Evolutionary conservation across 2,329 filamentous ascomycete genomes (phyloP).

Genomic region (Myriosclerotinia duriaeana): DNA sequence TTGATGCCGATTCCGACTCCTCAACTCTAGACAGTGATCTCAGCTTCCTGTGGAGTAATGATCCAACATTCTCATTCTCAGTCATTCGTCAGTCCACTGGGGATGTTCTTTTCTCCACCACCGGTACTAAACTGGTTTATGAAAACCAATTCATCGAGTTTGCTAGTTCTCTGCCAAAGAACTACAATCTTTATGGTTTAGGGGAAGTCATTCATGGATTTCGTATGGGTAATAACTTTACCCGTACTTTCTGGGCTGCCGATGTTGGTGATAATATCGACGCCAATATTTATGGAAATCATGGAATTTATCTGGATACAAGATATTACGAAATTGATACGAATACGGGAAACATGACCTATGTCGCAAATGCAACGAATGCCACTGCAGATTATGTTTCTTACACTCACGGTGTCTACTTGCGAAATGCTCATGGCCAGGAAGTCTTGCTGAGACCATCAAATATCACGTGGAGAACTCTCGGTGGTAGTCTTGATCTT

Average conservation of each 20-base stretch:
- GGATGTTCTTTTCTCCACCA: constrained; percentile 68
- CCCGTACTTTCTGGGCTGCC: constrained; percentile 65
- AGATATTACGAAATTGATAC: constrained; percentile 64
- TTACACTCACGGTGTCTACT: constrained; percentile 73
- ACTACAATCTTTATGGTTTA: constrained; percentile 75
- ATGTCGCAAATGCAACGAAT: constrained; percentile 56
- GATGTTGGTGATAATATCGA: constrained; percentile 66
- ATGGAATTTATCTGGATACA: constrained; percentile 79
- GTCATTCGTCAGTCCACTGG: constrained; percentile 59
- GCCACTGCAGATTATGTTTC: constrained; percentile 58
- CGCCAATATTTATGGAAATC: constrained; percentile 62
- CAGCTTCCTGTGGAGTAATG: constrained; percentile 53
- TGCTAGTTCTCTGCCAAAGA: constrained; percentile 60
- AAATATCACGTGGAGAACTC: constrained; percentile 68
- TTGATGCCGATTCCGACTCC: constrained; percentile 44
- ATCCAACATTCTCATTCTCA: constrained; percentile 65
- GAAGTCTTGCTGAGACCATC: constrained; percentile 65
- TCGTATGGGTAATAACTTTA: constrained; percentile 70
- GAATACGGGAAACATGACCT: constrained; percentile 49
- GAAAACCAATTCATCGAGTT: constrained; percentile 80
- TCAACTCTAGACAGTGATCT: constrained; percentile 53
- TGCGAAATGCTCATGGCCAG: constrained; percentile 74
- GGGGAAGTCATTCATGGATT: constrained; percentile 72
- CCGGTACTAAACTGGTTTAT: constrained; percentile 64
- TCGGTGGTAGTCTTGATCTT: constrained; percentile 76